Percentiles rank a stretch among this genome's conserved stretches.
phyloP scores from a whole-genome alignment of 2,329 filamentous ascomycete species.

The Zasmidium citrigriseum region DNA sequence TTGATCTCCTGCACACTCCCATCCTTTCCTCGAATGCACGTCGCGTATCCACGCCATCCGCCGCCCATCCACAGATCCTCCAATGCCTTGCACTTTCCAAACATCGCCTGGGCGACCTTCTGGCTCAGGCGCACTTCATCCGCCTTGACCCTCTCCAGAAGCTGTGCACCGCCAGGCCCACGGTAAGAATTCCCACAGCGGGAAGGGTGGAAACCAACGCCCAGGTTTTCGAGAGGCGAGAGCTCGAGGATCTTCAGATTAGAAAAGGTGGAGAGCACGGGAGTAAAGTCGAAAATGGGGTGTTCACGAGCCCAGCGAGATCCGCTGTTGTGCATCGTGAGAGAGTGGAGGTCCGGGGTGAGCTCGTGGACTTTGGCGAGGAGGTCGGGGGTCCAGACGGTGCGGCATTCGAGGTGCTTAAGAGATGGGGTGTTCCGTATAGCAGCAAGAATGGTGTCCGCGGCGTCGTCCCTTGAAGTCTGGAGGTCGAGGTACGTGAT shows the following conservation, averaged over 20 bases:
- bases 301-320: neutral
- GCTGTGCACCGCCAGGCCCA: too few relatives aligned
- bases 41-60: too few relatives aligned
- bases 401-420: neutral
- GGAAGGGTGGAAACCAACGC: neutral
- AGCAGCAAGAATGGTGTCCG: neutral
- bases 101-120: too few relatives aligned
- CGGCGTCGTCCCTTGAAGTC: too few relatives aligned
- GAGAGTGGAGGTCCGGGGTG: neutral
- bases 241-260: neutral
- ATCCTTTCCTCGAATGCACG: too few relatives aligned
- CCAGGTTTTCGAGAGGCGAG: neutral
- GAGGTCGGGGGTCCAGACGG: neutral
- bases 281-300: neutral
- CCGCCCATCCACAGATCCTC: too few relatives aligned
- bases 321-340: neutral
- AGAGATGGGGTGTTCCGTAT: neutral
- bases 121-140: too few relatives aligned
- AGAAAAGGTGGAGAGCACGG: neutral
- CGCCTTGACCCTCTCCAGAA: too few relatives aligned
- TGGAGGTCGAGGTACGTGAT: too few relatives aligned
- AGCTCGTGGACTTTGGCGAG: neutral
- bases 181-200: neutral
- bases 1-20: too few relatives aligned
- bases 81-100: too few relatives aligned